Evolutionary conservation across 2,329 filamentous ascomycete species (phyloP).

Genomic region (Hirsutella minnesotensis): DNA sequence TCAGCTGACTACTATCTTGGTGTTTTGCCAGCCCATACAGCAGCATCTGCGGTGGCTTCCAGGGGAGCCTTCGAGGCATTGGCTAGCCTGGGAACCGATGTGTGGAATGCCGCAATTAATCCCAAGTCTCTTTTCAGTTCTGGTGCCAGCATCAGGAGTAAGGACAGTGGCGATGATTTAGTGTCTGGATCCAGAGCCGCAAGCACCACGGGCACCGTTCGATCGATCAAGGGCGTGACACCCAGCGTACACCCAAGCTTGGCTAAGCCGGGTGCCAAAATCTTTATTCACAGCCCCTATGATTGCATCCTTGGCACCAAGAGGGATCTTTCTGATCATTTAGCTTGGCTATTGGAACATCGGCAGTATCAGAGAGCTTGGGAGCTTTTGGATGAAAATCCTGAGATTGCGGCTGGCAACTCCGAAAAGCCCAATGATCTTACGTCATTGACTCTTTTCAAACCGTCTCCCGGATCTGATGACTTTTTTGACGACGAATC

Average conservation of each 20-base stretch:
- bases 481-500: constrained; percentile 64
- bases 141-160: constrained; percentile 61
- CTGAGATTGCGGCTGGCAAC: constrained; percentile 48
- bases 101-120: constrained; percentile 87
- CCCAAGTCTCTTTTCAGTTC: constrained; percentile 81
- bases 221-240: constrained; percentile 12
- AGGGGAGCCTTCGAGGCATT: constrained; percentile 68
- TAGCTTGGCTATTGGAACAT: constrained; percentile 75
- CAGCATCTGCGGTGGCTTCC: constrained; percentile 49
- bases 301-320: constrained; percentile 91
- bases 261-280: constrained; percentile 48
- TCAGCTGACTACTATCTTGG: constrained; percentile 87
- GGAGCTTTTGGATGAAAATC: constrained; percentile 80
- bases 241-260: constrained; percentile 40
- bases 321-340: constrained; percentile 73
- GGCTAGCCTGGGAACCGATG: constrained; percentile 58
- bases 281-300: constrained; percentile 93
- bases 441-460: constrained; percentile 28
- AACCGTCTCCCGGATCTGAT: constrained; percentile 28
- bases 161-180: constrained; percentile 45
- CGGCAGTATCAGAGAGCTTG: constrained; percentile 76
- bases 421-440: constrained; percentile 27
- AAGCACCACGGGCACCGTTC: constrained; percentile 20
- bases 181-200: constrained; percentile 33
- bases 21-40: constrained; percentile 62